Evolutionary conservation across 1,284 basidiomycete species (phyloP).

Genomic region (Pyrrhoderma noxium): DNA sequence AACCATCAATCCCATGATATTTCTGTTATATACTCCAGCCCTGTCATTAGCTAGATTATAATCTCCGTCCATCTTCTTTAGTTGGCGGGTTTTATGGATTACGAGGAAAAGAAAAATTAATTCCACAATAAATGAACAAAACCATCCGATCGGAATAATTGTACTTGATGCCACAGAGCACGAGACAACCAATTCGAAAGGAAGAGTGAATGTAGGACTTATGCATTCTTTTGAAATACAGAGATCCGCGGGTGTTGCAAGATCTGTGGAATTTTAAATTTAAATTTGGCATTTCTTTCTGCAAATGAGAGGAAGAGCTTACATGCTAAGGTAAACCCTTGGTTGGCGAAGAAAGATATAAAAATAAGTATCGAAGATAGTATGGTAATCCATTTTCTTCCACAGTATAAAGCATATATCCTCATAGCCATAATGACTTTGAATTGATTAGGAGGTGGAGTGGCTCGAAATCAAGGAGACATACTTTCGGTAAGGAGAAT

Average conservation of each 20-base stretch:
- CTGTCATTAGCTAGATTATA: background rate
- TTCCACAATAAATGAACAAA: background rate
- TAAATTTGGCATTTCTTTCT: no score
- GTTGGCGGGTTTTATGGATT: background rate
- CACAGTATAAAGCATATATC: slow-evolving; percentile 2
- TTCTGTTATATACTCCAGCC: background rate
- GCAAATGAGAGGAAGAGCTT: background rate
- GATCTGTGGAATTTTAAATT: background rate
- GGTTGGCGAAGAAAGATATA: background rate
- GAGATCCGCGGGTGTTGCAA: background rate
- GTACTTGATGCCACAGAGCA: background rate
- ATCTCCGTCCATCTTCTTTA: background rate
- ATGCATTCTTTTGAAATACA: slow-evolving; percentile 6
- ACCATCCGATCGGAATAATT: slow-evolving; percentile 4
- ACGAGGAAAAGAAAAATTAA: slow-evolving; percentile 6
- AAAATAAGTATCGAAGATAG: slow-evolving; percentile 1
- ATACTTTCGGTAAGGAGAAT: slow-evolving; percentile 5
- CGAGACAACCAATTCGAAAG: background rate
- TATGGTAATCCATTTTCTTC: slow-evolving; percentile 1
- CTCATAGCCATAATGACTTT: slow-evolving; percentile 4
- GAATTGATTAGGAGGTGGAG: background rate
- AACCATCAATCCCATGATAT: slow-evolving; percentile 7
- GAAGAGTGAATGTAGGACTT: background rate
- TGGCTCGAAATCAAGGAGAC: background rate
- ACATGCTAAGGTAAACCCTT: background rate